These are phyloP conservation scores for Poterioochromonas sp. DNA, from an alignment of 352 stramenopile genomes.

Conservation along the genomic window DNA sequence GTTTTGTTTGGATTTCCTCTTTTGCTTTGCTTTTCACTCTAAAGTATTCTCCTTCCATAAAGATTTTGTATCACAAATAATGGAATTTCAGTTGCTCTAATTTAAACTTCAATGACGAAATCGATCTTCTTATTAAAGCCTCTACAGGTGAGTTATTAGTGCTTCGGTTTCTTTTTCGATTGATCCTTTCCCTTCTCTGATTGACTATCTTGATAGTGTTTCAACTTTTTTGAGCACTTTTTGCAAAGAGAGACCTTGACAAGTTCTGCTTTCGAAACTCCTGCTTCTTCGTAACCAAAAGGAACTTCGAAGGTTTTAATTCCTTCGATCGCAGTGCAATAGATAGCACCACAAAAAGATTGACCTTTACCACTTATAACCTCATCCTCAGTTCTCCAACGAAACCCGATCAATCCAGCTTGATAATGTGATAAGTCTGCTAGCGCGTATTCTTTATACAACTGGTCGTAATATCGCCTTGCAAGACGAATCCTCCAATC, in stretches of 20 bases:
- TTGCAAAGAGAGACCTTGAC: slow-evolving; percentile 64
- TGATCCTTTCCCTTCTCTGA: background rate
- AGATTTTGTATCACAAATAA: background rate
- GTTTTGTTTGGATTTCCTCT: too few species aligned
- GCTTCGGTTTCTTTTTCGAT: background rate
- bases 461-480: slow-evolving; percentile 64
- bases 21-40: background rate
- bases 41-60: background rate
- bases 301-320: slow-evolving; percentile 66
- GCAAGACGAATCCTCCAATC: slow-evolving; percentile 67
- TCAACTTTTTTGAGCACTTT: slow-evolving; percentile 45
- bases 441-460: slow-evolving; percentile 69
- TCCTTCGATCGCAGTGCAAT: slow-evolving; percentile 48
- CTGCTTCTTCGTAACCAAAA: slow-evolving; percentile 62
- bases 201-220: background rate
- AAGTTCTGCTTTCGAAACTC: slow-evolving; percentile 56
- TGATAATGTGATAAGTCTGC: slow-evolving; percentile 57
- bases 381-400: slow-evolving; percentile 65
- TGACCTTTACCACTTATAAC: slow-evolving; percentile 64
- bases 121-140: background rate
- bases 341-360: slow-evolving; percentile 63
- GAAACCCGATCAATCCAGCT: slow-evolving; percentile 59
- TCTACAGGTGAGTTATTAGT: background rate
- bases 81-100: too few species aligned
- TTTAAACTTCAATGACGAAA: background rate